A percentile compares a stretch with the other conserved stretches of the same genome.
Conservation (phyloP, 192 early-diverging fungal genomes). For the Hyaloraphidium curvatum region DNA sequence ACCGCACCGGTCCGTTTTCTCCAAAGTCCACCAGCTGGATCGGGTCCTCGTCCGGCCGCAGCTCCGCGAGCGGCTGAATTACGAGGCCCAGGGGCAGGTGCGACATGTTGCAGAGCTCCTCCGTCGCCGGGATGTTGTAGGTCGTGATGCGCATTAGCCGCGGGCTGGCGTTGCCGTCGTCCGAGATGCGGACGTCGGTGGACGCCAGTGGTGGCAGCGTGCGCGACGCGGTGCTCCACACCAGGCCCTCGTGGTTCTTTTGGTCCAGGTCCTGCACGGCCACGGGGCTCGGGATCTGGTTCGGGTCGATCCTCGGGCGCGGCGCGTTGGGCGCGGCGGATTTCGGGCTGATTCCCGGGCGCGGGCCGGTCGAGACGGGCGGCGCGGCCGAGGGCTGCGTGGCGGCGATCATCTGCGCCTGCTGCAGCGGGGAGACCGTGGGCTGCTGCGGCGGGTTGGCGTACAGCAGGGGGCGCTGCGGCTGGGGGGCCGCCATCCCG, state of each 20-base stretch:
- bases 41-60: slow-evolving; percentile 55
- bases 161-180: slow-evolving; percentile 88
- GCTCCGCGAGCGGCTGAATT: slow-evolving; percentile 77
- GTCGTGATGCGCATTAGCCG: slow-evolving; percentile 77
- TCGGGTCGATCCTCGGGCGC: slow-evolving; percentile 56
- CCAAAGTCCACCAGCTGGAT: slow-evolving; percentile 70
- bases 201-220: slow-evolving; percentile 55
- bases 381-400: too few relatives aligned
- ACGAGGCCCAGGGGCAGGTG: slow-evolving; percentile 69
- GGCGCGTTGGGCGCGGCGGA: too few relatives aligned
- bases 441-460: too few relatives aligned
- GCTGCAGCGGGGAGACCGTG: too few relatives aligned
- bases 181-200: slow-evolving; percentile 59
- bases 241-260: slow-evolving; percentile 28
- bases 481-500: too few relatives aligned
- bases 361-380: too few relatives aligned
- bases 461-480: too few relatives aligned
- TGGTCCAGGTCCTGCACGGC: slow-evolving; percentile 71
- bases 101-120: slow-evolving; percentile 58
- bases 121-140: slow-evolving; percentile 65
- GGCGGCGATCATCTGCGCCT: too few relatives aligned
- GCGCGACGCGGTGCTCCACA: slow-evolving; percentile 53
- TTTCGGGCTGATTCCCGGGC: too few relatives aligned
- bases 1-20: slow-evolving; percentile 68
- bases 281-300: slow-evolving; percentile 81